Base-by-base conservation (phyloP, 2,329 filamentous ascomycete genomes). In the Amauroascus verrucosus region DNA sequence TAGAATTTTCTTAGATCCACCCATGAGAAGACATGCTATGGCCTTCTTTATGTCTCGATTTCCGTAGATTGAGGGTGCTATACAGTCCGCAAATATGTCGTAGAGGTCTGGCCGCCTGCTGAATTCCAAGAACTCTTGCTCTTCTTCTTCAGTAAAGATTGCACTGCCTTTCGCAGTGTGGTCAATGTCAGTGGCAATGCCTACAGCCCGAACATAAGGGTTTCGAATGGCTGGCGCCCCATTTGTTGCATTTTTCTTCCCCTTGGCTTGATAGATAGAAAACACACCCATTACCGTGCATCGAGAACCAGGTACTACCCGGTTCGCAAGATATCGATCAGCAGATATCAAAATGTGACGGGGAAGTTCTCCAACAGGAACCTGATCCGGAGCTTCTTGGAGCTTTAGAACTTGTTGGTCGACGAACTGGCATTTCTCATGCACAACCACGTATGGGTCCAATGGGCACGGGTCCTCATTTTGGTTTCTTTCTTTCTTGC, bases 331-430 rank as follows among this genome's bases (percentile, higher is more conserved):
- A 65, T 97, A 96, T 51, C 93, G 81, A 66, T 98, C 93, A n/a
- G 93, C 93, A 0, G 90, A 95, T 57, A 98, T 87, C 57, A 97
- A 80, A 44, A 98, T 94, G 63, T 98, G 93, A 40, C 93, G 80
- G 2, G 93, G 93, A 48, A 98, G 75, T 71, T 98, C 93, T 73
- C 93, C 93, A 1, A 98, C 93, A 0, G 93, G 93, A 0, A 98
- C 93, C 69, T 97, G 89, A 64, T 98, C 93, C 1, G 93, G 93
- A 0, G 91, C 93, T 71, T 98, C 93, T 67, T 98, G 93, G 16
- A 98, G 81, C 70, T 98, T 98, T 67, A 98, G 85, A 56, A 98
- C 88, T 69, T 98, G 93, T 70, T 98, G 93, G 64, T 98, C 93
- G 63, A 97, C 90, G 66, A 98, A 98, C 58, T 83, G 82, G 35